Conservation (phyloP, 1,284 basidiomycete species). For the Tremellales sp. region DNA sequence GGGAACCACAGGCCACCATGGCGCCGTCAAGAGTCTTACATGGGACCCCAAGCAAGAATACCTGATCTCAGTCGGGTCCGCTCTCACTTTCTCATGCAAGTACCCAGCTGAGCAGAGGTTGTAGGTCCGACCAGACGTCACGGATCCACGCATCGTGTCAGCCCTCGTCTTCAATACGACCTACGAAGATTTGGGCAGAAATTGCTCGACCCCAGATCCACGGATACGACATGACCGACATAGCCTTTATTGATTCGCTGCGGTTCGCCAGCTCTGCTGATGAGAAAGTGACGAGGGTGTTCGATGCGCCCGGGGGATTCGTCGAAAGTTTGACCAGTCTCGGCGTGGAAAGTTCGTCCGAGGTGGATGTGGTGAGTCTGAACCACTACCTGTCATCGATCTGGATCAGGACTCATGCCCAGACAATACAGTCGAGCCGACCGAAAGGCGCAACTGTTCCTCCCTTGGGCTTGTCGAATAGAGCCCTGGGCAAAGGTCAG, state of each 20-base stretch:
- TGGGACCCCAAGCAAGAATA: conserved; percentile 85
- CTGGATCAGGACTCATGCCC: not conserved
- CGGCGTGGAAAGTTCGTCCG: conserved; percentile 30
- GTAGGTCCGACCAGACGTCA: conserved; percentile 80
- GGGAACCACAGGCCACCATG: conserved; percentile 77
- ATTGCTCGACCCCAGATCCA: conserved; percentile 86
- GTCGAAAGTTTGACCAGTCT: conserved; percentile 57
- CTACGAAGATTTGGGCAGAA: conserved; percentile 68
- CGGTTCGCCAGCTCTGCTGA: conserved; percentile 83
- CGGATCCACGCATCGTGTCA: conserved; percentile 67
- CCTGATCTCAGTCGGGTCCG: conserved; percentile 73
- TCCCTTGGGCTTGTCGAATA: conserved; percentile 70
- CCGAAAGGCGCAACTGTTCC: conserved; percentile 63
- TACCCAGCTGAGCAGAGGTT: not conserved
- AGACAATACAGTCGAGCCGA: conserved; percentile 15
- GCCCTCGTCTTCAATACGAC: conserved; percentile 6
- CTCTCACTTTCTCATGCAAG: conserved; percentile 1
- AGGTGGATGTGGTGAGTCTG: not conserved
- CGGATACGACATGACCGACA: conserved; percentile 85
- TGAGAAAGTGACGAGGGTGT: conserved; percentile 86
- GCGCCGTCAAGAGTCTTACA: conserved; percentile 67
- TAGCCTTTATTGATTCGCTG: conserved; percentile 67
- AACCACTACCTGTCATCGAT: not conserved
- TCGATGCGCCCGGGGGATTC: conserved; percentile 79
- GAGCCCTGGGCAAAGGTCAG: conserved; percentile 75